Conservation (phyloP, 208 protist genomes). For the Herpetomonas samuelpessoai region DNA sequence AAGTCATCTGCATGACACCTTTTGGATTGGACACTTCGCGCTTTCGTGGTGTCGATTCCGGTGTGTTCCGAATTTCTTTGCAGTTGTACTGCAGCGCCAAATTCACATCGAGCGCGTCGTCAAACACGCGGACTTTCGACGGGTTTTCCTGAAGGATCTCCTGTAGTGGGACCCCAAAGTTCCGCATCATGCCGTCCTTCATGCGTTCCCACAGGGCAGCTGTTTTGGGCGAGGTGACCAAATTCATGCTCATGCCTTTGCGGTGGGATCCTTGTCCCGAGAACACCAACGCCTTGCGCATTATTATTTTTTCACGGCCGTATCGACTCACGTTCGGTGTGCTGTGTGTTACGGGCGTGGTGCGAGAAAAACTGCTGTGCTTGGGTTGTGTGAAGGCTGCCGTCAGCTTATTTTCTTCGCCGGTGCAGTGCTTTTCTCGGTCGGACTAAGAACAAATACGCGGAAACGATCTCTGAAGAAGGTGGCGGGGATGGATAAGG, state of each 20-base stretch:
- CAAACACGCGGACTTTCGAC: slow-evolving; percentile 28
- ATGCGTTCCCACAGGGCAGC: slow-evolving; percentile 67
- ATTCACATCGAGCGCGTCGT: slow-evolving; percentile 50
- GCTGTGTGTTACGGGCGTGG: too few relatives aligned
- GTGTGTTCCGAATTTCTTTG: slow-evolving; percentile 32
- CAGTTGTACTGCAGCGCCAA: slow-evolving; percentile 33
- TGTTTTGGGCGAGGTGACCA: slow-evolving; percentile 29
- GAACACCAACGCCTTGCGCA: slow-evolving; percentile 64
- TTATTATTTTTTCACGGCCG: too few relatives aligned
- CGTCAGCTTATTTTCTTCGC: neutral
- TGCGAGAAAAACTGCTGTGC: neutral
- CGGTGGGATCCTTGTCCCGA: slow-evolving; percentile 78
- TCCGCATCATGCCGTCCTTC: slow-evolving; percentile 66
- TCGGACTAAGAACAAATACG: too few relatives aligned
- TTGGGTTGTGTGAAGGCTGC: neutral
- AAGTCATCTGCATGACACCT: slow-evolving; percentile 77
- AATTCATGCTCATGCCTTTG: slow-evolving; percentile 73
- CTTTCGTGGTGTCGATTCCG: slow-evolving; percentile 42
- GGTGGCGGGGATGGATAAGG: too few relatives aligned
- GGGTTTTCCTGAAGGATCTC: slow-evolving; percentile 80
- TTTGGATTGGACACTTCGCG: slow-evolving; percentile 41
- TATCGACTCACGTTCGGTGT: too few relatives aligned
- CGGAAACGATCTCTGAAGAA: too few relatives aligned
- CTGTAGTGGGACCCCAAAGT: slow-evolving; percentile 70
- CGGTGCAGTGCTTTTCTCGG: too few relatives aligned